Evolutionary conservation across 805 yeast species (phyloP).

Genomic region (Pichia cephalocereana): DNA sequence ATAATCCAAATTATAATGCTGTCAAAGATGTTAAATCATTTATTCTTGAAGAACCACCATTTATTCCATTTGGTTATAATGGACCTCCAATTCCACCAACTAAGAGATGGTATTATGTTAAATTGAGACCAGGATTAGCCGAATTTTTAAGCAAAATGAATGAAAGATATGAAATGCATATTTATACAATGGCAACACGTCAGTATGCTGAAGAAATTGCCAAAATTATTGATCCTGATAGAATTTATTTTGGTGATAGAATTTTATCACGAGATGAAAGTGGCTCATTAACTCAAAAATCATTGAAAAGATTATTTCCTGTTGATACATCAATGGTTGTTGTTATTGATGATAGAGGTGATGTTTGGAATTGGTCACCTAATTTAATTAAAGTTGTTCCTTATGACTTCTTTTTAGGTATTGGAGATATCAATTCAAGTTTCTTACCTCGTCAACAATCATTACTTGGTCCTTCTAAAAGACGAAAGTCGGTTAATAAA

Average conservation of each 20-base stretch:
- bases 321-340: constrained; percentile 96
- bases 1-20: constrained; percentile 76
- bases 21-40: constrained; percentile 76
- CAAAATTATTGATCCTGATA: constrained; percentile 83
- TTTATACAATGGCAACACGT: constrained; percentile 97
- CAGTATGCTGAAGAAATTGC: constrained; percentile 89
- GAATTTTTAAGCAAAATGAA: constrained; percentile 61
- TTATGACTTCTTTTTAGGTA: constrained; percentile 91
- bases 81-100: constrained; percentile 54
- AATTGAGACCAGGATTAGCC: constrained; percentile 77
- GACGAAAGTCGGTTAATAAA: constrained; percentile 46
- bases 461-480: constrained; percentile 52
- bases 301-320: constrained; percentile 81
- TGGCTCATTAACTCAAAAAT: constrained; percentile 85
- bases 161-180: constrained; percentile 75
- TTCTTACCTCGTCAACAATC: constrained; percentile 74
- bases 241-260: constrained; percentile 80
- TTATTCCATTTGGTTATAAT: constrained; percentile 45
- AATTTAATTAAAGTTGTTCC: constrained; percentile 90
- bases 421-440: constrained; percentile 93
- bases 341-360: constrained; percentile 95
- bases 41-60: constrained; percentile 65
- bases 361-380: constrained; percentile 97
- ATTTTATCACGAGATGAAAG: constrained; percentile 91
- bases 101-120: constrained; percentile 84